These are phyloP conservation scores for Annulohypoxylon nitens DNA, from an alignment of 495 filamentous ascomycete genomes.

Conservation along the genomic window DNA sequence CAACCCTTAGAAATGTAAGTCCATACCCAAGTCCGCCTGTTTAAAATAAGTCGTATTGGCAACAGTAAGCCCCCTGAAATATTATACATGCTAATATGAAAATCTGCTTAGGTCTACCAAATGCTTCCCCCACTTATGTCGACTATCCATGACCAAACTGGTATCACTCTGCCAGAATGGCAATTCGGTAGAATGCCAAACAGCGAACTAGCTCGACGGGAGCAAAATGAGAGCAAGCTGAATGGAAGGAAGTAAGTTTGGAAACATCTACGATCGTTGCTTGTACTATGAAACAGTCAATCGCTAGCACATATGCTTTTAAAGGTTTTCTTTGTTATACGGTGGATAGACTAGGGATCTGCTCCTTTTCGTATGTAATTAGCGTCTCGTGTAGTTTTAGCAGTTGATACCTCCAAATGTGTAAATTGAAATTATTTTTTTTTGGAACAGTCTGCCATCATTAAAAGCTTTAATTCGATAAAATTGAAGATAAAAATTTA, in stretches of 20 bases:
- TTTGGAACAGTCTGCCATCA: neutral
- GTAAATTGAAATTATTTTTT: neutral
- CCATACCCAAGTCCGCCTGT: neutral
- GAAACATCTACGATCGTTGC: neutral
- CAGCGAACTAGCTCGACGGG: conserved; percentile 36
- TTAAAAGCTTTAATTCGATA: neutral
- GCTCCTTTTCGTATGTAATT: conserved; percentile 5
- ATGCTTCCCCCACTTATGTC: conserved; percentile 80
- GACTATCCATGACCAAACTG: conserved; percentile 88
- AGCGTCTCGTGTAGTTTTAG: neutral
- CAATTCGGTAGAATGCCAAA: conserved; percentile 63
- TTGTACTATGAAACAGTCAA: neutral
- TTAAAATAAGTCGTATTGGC: neutral
- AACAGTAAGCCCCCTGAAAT: no score
- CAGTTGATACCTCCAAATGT: conserved; percentile 13
- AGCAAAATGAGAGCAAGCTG: conserved; percentile 5
- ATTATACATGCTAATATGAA: conserved; percentile 51
- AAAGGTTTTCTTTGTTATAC: conserved; percentile 20
- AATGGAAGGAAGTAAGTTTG: conserved; percentile 29
- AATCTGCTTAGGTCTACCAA: conserved; percentile 70
- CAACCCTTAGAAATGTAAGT: conserved; percentile 59
- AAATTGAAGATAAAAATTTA: neutral
- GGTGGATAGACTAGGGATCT: neutral
- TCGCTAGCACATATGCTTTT: conserved; percentile 5
- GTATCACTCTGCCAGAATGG: conserved; percentile 80